Conservation (phyloP, 345 rosid species). For the Durio zibethinus region DNA sequence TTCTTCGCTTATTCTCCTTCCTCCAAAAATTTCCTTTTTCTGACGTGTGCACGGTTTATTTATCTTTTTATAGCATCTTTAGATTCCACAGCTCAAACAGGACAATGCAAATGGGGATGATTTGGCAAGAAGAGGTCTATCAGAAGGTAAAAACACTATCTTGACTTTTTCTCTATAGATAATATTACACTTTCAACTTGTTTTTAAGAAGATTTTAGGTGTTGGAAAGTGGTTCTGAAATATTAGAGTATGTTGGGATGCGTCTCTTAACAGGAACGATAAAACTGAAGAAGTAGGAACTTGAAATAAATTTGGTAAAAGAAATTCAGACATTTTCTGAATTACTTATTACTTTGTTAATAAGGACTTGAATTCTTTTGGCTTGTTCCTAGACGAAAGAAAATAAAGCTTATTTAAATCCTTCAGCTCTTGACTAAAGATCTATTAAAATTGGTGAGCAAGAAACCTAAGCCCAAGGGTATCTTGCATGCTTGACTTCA, state of each 20-base stretch:
- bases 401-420: not conserved
- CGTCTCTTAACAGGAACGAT: not conserved
- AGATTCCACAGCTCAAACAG: slow-evolving; percentile 74
- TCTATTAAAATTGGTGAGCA: not conserved
- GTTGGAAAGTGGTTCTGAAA: not conserved
- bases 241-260: not conserved
- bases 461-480: slow-evolving; percentile 8
- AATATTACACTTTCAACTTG: not conserved
- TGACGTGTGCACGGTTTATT: slow-evolving; percentile 15
- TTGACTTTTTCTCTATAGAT: not conserved
- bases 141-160: slow-evolving; percentile 62
- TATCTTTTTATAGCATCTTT: slow-evolving; percentile 58
- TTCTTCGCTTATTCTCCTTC: not conserved
- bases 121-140: slow-evolving; percentile 89
- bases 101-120: slow-evolving; percentile 63
- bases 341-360: not conserved
- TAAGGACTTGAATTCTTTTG: not conserved
- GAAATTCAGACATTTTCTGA: not conserved
- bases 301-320: not conserved
- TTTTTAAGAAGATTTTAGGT: not conserved
- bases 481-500: slow-evolving; percentile 17
- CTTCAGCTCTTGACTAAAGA: not conserved
- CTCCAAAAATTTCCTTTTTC: slow-evolving; percentile 5
- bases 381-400: not conserved
- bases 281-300: not conserved